Conservation (phyloP, 2,329 filamentous ascomycete species). For the Colletotrichum eremochloae region DNA sequence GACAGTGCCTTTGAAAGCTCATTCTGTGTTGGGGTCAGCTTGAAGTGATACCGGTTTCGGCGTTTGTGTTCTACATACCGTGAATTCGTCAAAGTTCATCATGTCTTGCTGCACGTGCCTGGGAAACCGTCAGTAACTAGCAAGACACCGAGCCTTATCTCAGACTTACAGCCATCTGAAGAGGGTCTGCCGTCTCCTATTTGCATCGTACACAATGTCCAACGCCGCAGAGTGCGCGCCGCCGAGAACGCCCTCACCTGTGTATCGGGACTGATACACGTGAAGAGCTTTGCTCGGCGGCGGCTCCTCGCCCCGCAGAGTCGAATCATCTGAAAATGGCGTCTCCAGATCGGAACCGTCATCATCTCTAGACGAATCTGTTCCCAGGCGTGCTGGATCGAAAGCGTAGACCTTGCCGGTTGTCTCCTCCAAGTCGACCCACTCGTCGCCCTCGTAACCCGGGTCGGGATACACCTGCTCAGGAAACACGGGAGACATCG, state of each 20-base stretch:
- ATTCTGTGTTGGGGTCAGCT: constrained; percentile 46
- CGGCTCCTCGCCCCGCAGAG: constrained; percentile 39
- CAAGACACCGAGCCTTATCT: too few relatives aligned
- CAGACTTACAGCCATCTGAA: constrained; percentile 58
- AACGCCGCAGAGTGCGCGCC: constrained; percentile 53
- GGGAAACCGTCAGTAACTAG: constrained; percentile 39
- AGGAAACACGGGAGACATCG: constrained; percentile 42
- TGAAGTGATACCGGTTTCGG: not conserved
- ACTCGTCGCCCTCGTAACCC: constrained; percentile 45
- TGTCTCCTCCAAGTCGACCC: constrained; percentile 47
- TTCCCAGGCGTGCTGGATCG: constrained; percentile 39
- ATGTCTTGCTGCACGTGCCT: constrained; percentile 56
- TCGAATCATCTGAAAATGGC: constrained; percentile 46
- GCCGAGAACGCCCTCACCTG: constrained; percentile 53
- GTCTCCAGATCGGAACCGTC: constrained; percentile 50
- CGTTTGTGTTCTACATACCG: constrained; percentile 46
- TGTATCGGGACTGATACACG: constrained; percentile 54
- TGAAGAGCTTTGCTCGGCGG: constrained; percentile 32
- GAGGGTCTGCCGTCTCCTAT: constrained; percentile 50
- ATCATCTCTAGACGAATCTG: constrained; percentile 46
- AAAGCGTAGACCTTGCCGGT: constrained; percentile 46
- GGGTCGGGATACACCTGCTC: constrained; percentile 41
- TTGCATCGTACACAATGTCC: constrained; percentile 52
- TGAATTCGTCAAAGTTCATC: constrained; percentile 59
- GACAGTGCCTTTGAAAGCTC: constrained; percentile 49